Conservation (phyloP, 768 basidiomycete species). For the Cubamyces lactineus region DNA sequence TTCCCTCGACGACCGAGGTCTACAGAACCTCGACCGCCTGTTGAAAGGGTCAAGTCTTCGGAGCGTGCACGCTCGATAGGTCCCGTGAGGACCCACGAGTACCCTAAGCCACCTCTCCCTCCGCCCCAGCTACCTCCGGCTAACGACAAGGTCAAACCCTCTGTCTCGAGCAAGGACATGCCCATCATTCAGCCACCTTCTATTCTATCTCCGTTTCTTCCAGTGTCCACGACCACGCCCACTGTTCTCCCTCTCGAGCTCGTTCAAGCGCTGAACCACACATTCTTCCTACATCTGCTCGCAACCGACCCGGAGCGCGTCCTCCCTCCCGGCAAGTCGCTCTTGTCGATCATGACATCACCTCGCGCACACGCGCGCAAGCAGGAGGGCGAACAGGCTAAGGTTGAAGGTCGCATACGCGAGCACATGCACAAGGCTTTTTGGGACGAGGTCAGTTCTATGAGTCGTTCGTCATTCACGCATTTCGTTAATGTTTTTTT, state of each 20-base stretch:
- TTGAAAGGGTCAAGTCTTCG: not conserved
- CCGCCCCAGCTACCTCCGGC: not conserved
- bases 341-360: conserved; percentile 61
- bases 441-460: conserved; percentile 66
- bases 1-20: not conserved
- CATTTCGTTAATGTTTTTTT: conserved; percentile 2
- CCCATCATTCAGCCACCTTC: conserved; percentile 23
- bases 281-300: conserved; percentile 69
- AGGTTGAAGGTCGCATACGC: conserved; percentile 52
- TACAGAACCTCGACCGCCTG: not conserved
- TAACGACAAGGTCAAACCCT: too few relatives aligned
- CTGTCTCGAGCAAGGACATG: not conserved
- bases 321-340: conserved; percentile 73
- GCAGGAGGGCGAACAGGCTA: conserved; percentile 29
- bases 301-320: conserved; percentile 61
- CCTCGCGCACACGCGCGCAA: conserved; percentile 22
- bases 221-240: conserved; percentile 24
- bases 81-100: not conserved
- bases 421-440: conserved; percentile 63
- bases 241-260: conserved; percentile 57
- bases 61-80: not conserved
- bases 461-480: not conserved
- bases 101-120: not conserved
- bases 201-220: conserved; percentile 19
- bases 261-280: conserved; percentile 56